Conservation (phyloP, 1,139 yeast species). For the Torulaspora globosa region DNA sequence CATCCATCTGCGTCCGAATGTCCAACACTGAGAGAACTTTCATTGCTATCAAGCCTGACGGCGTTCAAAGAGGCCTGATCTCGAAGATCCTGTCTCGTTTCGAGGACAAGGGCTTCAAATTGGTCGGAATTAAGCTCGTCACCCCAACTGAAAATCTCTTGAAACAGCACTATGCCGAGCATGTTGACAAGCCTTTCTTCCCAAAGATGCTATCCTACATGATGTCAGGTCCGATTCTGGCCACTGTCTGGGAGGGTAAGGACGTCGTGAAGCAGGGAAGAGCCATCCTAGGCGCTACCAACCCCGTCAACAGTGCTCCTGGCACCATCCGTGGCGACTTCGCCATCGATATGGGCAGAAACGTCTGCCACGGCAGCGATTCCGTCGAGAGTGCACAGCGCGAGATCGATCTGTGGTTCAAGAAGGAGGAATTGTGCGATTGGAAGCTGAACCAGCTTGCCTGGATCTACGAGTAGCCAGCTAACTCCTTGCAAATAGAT, state of each 20-base stretch:
- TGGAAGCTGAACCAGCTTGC: constrained; percentile 81
- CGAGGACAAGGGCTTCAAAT: constrained; percentile 95
- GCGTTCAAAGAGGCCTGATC: constrained; percentile 98
- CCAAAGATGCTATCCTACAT: constrained; percentile 92
- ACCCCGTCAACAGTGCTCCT: constrained; percentile 95
- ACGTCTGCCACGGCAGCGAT: constrained; percentile 99
- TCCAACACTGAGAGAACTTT: constrained; percentile 86
- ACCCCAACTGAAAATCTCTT: constrained; percentile 82
- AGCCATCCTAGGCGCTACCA: constrained; percentile 96
- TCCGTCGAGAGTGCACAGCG: constrained; percentile 96
- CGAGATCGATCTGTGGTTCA: constrained; percentile 98
- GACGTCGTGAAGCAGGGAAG: constrained; percentile 99
- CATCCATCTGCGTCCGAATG: constrained; percentile 3
- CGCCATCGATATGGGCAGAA: constrained; percentile 97
- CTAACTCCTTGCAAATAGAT: constrained; percentile 5
- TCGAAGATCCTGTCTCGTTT: constrained; percentile 88
- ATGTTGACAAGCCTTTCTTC: constrained; percentile 95
- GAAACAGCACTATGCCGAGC: constrained; percentile 93
- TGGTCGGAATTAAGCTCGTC: constrained; percentile 91
- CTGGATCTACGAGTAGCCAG: constrained; percentile 89
- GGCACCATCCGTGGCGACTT: constrained; percentile 99
- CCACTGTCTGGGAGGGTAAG: constrained; percentile 99
- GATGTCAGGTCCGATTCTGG: constrained; percentile 98
- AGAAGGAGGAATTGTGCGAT: constrained; percentile 90
- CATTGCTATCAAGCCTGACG: constrained; percentile 99